These are phyloP conservation scores for Gossypium rotundifolium DNA, from an alignment of 345 rosid genomes.

Conservation along the genomic window DNA sequence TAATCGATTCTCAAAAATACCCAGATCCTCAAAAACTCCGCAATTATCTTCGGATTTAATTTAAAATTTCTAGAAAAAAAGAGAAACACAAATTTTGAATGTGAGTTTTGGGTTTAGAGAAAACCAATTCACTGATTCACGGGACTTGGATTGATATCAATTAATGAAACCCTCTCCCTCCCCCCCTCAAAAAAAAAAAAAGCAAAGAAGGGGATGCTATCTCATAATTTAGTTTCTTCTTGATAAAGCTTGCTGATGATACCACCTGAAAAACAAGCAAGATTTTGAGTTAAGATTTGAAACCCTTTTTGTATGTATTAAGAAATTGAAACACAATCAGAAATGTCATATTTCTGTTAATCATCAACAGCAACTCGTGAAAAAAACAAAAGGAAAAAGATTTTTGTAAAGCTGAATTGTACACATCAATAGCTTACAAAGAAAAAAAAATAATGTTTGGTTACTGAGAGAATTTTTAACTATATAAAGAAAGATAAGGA, in stretches of 20 bases:
- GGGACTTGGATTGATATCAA: slow-evolving; percentile 34
- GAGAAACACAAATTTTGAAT: slow-evolving; percentile 20
- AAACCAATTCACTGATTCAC: slow-evolving; percentile 30
- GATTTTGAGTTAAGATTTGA: neutral
- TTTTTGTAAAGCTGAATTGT: neutral
- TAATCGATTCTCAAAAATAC: neutral
- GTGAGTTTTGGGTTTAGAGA: slow-evolving; percentile 13
- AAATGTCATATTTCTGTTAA: neutral
- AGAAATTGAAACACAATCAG: neutral
- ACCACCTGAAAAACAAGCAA: slow-evolving; percentile 21
- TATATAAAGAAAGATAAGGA: neutral
- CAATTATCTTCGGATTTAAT: neutral
- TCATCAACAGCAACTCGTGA: neutral
- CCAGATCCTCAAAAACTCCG: slow-evolving; percentile 10
- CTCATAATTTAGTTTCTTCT: neutral
- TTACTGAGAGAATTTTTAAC: slow-evolving; percentile 8
- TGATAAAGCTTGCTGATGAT: slow-evolving; percentile 15
- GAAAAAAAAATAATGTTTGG: neutral
- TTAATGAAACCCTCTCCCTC: slow-evolving; percentile 26
- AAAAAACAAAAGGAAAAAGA: neutral
- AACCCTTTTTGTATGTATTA: neutral
- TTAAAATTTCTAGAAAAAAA: neutral
- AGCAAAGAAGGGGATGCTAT: slow-evolving; percentile 3
- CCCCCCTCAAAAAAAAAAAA: too few relatives aligned
- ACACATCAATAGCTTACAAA: neutral